A percentile compares a stretch with the other conserved stretches of the same genome.
phyloP scores from a whole-genome alignment of 108 stramenopile species.

The Fistulifera pelliculosa region DNA sequence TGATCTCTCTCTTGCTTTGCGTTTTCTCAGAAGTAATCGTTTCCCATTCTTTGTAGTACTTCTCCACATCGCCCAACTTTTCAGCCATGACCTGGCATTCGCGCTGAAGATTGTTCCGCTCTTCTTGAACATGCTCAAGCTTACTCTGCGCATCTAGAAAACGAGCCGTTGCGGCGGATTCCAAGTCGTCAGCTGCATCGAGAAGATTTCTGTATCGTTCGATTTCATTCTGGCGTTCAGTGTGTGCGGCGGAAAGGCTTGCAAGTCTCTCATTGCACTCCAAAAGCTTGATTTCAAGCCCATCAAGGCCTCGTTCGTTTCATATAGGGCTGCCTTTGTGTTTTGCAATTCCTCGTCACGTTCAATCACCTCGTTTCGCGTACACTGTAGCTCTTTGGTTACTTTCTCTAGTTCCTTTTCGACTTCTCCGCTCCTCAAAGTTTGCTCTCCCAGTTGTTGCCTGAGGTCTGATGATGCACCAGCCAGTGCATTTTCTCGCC shows the following conservation, averaged over 20 bases:
- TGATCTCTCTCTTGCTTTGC: constrained; percentile 20
- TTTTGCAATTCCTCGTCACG: constrained; percentile 2
- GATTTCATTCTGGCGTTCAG: constrained; percentile 15
- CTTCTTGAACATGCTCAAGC: not conserved
- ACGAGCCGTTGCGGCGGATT: not conserved
- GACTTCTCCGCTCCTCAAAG: no score
- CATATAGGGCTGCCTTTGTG: not conserved
- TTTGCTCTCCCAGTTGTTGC: no score
- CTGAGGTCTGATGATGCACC: no score
- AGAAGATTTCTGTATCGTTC: not conserved
- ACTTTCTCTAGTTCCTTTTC: no score
- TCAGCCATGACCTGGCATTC: constrained; percentile 1
- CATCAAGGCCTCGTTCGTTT: constrained; percentile 9
- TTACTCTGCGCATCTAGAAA: not conserved
- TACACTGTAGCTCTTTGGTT: not conserved
- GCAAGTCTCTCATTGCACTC: constrained; percentile 22
- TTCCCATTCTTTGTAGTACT: no score
- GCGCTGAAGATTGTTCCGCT: not conserved
- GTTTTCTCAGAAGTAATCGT: no score
- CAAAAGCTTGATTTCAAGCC: constrained; percentile 18
- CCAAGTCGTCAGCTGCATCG: not conserved
- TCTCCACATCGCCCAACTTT: not conserved
- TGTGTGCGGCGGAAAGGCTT: constrained; percentile 21
- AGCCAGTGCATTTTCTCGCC: no score
- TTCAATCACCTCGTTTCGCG: not conserved